A percentile compares a stretch with the other conserved stretches of the same genome.
Conservation (phyloP, 2,329 filamentous ascomycete genomes). For the Venturia effusa region DNA sequence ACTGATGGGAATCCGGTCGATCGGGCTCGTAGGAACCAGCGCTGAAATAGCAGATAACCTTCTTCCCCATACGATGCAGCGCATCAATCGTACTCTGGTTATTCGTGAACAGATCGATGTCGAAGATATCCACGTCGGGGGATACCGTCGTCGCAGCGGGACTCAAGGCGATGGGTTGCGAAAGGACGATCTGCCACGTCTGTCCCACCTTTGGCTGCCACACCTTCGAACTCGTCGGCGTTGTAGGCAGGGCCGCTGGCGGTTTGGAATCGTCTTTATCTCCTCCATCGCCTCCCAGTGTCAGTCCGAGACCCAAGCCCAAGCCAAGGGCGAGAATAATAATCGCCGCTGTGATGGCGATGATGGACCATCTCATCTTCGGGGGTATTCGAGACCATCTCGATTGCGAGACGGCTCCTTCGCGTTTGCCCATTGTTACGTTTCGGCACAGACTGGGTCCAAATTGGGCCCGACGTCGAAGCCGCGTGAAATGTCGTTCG, state of each 20-base stretch:
- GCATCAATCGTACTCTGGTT: conserved; percentile 33
- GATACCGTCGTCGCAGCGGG: conserved; percentile 26
- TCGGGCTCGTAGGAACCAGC: conserved; percentile 58
- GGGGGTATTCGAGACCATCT: conserved; percentile 1
- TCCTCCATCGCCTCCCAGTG: conserved; percentile 19
- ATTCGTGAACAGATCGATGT: conserved; percentile 50
- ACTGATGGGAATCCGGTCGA: conserved; percentile 47
- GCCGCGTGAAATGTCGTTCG: not conserved
- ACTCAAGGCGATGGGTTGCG: conserved; percentile 27
- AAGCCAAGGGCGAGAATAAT: conserved; percentile 38
- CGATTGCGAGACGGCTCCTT: not conserved
- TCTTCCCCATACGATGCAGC: conserved; percentile 42
- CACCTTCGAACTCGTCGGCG: conserved; percentile 19
- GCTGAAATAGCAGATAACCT: conserved; percentile 66
- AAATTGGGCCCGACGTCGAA: not conserved
- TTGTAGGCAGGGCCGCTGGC: conserved; percentile 17
- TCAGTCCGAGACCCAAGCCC: conserved; percentile 47
- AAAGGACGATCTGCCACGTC: conserved; percentile 54
- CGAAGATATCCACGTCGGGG: conserved; percentile 46
- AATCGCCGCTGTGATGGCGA: conserved; percentile 16
- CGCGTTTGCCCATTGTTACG: not conserved
- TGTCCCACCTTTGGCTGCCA: conserved; percentile 45
- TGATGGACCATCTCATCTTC: conserved; percentile 1
- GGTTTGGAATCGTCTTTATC: conserved; percentile 17
- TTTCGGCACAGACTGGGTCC: not conserved